Evolutionary conservation across 73 alveolate species (phyloP).

Genomic region (Paramecium pentaurelia): DNA sequence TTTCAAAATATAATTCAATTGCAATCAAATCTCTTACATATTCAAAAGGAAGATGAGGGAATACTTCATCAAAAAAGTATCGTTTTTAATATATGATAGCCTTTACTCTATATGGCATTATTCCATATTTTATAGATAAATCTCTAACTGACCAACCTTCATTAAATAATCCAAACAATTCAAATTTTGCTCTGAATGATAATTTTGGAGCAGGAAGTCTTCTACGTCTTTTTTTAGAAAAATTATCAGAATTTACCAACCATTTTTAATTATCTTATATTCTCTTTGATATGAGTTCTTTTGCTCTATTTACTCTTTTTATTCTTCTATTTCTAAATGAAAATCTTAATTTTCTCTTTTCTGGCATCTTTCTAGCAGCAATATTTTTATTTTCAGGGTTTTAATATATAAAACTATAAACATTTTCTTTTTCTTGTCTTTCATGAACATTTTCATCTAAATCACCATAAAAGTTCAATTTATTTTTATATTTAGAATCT

Average conservation of each 20-base stretch:
- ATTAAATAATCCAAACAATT: constrained; percentile 60
- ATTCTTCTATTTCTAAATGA: background rate
- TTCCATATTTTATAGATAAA: constrained; percentile 69
- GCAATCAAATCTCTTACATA: constrained; percentile 63
- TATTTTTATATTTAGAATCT: background rate
- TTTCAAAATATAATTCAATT: constrained; percentile 60
- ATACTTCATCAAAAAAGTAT: constrained; percentile 70
- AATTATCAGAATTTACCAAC: background rate
- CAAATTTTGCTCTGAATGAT: constrained; percentile 72
- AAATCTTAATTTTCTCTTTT: background rate
- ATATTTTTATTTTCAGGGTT: background rate
- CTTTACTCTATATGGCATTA: constrained; percentile 75
- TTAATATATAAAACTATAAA: background rate
- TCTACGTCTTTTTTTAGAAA: background rate
- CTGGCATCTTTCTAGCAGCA: background rate
- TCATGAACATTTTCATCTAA: background rate
- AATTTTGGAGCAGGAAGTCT: constrained; percentile 48
- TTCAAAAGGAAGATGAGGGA: constrained; percentile 72
- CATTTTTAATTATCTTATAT: background rate
- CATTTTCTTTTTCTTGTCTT: background rate
- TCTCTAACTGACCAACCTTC: constrained; percentile 74
- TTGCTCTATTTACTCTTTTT: background rate
- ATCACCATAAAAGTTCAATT: background rate
- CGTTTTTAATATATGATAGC: constrained; percentile 70
- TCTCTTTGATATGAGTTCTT: background rate